These are phyloP conservation scores for Tagetes erecta DNA, from an alignment of 129 eudicot genomes.

Conservation along the genomic window DNA sequence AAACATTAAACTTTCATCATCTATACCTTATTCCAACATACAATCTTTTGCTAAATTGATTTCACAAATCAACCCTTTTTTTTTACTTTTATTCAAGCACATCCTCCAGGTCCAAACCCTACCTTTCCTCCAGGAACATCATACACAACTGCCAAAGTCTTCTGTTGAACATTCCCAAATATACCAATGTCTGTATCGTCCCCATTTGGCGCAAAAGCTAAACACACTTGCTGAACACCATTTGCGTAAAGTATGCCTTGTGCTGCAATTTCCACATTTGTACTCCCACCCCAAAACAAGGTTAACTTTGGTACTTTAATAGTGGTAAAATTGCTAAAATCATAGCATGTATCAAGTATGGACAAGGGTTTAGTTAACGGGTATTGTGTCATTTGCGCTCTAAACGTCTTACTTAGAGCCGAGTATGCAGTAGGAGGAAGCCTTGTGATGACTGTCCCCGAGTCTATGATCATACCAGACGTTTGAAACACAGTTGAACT, in stretches of 20 bases:
- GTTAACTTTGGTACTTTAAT: slow-evolving; percentile 47
- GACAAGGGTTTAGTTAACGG: slow-evolving; percentile 49
- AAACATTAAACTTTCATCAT: slow-evolving; percentile 24
- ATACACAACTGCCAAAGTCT: slow-evolving; percentile 62
- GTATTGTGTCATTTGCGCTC: slow-evolving; percentile 50
- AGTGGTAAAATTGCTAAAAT: slow-evolving; percentile 44
- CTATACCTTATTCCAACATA: slow-evolving; percentile 31
- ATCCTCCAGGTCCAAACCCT: slow-evolving; percentile 73
- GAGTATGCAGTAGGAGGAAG: slow-evolving; percentile 69
- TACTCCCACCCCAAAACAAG: slow-evolving; percentile 49
- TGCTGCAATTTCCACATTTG: slow-evolving; percentile 29
- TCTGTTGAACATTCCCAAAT: slow-evolving; percentile 74
- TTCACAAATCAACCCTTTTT: neutral
- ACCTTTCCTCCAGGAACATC: slow-evolving; percentile 71
- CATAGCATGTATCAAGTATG: slow-evolving; percentile 77
- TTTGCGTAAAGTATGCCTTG: slow-evolving; percentile 40
- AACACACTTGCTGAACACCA: slow-evolving; percentile 37
- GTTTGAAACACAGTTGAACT: slow-evolving; percentile 44
- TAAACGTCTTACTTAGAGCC: slow-evolving; percentile 49
- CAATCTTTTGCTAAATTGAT: slow-evolving; percentile 7
- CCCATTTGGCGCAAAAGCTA: slow-evolving; percentile 71
- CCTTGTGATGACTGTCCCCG: slow-evolving; percentile 83
- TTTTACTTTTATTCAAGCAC: slow-evolving; percentile 34
- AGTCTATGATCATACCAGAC: slow-evolving; percentile 70
- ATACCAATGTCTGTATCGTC: slow-evolving; percentile 49